Conservation (phyloP, 1,284 basidiomycete genomes). For the Ceratobasidium sp. region DNA sequence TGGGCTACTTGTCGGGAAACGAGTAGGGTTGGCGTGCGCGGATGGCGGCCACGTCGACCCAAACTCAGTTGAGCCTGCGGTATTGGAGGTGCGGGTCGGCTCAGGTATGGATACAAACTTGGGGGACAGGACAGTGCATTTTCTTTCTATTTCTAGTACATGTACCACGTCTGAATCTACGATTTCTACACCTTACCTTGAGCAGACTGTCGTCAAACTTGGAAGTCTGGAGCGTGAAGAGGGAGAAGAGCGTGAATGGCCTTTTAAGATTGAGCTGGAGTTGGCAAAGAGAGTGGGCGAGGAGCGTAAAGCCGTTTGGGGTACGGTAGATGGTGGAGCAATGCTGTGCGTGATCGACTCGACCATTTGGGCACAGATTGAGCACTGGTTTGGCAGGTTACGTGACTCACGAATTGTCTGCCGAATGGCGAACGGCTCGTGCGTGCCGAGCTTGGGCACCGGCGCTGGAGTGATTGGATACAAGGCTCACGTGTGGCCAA, state of each 20-base stretch:
- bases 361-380: slow-evolving; percentile 10
- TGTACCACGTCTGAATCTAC: background rate
- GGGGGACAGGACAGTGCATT: background rate
- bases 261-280: background rate
- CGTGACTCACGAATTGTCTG: background rate
- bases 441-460: background rate
- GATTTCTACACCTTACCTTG: background rate
- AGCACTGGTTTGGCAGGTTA: background rate
- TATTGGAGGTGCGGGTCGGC: background rate
- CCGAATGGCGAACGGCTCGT: slow-evolving; percentile 13
- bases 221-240: background rate
- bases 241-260: background rate
- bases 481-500: background rate
- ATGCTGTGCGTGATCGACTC: slow-evolving; percentile 19
- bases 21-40: slow-evolving; percentile 5
- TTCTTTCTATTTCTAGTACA: background rate
- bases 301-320: background rate
- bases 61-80: background rate
- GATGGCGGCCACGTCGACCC: slow-evolving; percentile 12
- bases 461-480: background rate
- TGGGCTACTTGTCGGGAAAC: background rate
- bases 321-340: background rate
- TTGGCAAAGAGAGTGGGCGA: background rate
- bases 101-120: background rate
- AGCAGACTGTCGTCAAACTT: background rate